Base-by-base conservation (phyloP, 345 rosid species). In the Salix purpurea region DNA sequence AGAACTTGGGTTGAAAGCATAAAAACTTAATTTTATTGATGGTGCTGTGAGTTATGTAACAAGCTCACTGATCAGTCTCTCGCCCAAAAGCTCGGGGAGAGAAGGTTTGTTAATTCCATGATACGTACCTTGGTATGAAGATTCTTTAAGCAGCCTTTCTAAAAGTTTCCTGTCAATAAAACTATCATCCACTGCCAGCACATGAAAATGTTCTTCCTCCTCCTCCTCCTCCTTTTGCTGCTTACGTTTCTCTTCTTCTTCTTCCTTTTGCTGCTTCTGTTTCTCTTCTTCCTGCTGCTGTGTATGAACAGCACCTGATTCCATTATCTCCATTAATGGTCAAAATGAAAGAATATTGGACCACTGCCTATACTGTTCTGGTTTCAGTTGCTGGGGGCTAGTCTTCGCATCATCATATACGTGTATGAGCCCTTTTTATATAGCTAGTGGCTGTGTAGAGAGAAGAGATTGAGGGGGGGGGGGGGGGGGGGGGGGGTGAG, bases 131-230 rank as follows among this genome's bases (percentile, higher is more conserved):
- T 80, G 84, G 80, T 81, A 89, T 12, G 91, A 86, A 69, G 88
- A 88, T 65, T 81, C 77, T 73, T 54, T 79, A 34, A 89, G 91
- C 72, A 86, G 80, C 42, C 75, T 86, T 80, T 89, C 91, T 39
- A 89, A 70, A 18, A 89, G 79, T 73, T 86, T 89, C 76, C 92
- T 79, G 26, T 89, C 92, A 36, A 86, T 77, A 54, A 84, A 36
- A 80, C 88, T 89, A 75, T 89, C 92, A 76, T 89, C 92, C 64
- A 89, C 91, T 1, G 91, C 91, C 77, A 89, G 73, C 11, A 89
- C 88, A 77, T 89, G 92, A 69, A 89, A 87, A 73, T 74, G 83
- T 11, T 78, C 76, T 15, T 70, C 11, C 42, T 24, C 30, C 65
- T 24, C 70, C 4, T 37, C 24, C 71, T 42, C 13, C 40, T 73